Percentiles rank a stretch among this genome's conserved stretches.
Evolutionary conservation across 2,329 filamentous ascomycete species (phyloP).

Genomic region (Paecilomyces niveus): DNA sequence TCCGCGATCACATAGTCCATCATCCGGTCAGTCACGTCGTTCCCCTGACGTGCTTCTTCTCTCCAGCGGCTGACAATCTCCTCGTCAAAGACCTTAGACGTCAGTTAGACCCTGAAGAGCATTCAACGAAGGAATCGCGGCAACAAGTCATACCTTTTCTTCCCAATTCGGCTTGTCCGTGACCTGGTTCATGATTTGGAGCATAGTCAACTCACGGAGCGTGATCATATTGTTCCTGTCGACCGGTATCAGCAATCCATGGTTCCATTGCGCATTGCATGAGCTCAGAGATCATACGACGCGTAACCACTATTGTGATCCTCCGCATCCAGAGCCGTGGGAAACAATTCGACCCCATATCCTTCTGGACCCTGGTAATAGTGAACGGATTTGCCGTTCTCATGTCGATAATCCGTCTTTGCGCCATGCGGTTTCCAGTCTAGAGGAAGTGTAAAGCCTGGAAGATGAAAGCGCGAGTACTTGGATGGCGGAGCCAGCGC

Average conservation of each 20-base stretch:
- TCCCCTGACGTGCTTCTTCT: conserved; percentile 16
- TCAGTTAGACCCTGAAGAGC: neutral
- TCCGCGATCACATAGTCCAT: conserved; percentile 39
- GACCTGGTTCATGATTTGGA: conserved; percentile 34
- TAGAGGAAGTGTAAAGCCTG: neutral
- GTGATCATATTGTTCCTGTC: conserved; percentile 2
- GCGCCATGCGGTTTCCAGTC: neutral
- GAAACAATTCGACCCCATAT: neutral
- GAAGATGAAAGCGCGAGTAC: neutral
- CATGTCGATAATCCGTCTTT: neutral
- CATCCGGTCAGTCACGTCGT: conserved; percentile 27
- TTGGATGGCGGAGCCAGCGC: neutral
- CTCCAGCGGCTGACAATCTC: conserved; percentile 28
- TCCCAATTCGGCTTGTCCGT: conserved; percentile 40
- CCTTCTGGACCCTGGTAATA: neutral
- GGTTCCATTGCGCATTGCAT: neutral
- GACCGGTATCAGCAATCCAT: neutral
- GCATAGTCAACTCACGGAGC: conserved; percentile 33
- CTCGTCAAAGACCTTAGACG: conserved; percentile 25
- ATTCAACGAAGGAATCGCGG: neutral
- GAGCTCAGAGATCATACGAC: neutral
- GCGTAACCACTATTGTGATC: neutral
- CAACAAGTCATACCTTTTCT: conserved; percentile 22
- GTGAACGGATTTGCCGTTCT: neutral
- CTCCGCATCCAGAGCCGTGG: neutral